Conservation (phyloP, 345 rosid genomes). For the Gossypium australe region DNA sequence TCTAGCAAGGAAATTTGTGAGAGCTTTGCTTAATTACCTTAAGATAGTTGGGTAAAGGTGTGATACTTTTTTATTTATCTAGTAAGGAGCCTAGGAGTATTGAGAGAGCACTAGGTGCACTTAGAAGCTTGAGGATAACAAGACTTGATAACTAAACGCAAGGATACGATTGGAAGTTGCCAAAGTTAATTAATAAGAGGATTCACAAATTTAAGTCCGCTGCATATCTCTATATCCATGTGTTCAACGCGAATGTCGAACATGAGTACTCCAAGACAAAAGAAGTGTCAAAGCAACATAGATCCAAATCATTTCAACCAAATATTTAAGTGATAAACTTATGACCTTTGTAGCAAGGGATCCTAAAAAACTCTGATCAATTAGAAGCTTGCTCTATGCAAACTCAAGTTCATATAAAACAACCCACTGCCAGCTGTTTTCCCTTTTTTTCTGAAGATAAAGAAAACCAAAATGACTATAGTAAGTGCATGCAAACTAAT, state of each 20-base stretch:
- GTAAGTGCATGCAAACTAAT: constrained; percentile 15
- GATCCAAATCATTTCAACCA: background rate
- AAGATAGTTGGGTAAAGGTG: too few species aligned
- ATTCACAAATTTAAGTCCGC: too few species aligned
- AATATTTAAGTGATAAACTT: background rate
- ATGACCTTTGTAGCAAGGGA: background rate
- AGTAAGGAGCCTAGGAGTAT: too few species aligned
- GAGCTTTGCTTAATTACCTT: too few species aligned
- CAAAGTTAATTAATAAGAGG: too few species aligned
- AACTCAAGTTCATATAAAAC: constrained; percentile 6
- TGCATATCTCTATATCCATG: background rate
- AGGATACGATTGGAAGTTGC: background rate
- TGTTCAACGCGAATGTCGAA: background rate
- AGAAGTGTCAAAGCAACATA: background rate
- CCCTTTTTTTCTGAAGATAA: background rate
- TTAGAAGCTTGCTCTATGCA: background rate
- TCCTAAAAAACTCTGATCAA: background rate
- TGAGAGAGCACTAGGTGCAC: too few species aligned
- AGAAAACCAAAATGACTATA: constrained; percentile 2
- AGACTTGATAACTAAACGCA: too few species aligned
- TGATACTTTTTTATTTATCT: too few species aligned
- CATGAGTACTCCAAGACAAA: background rate
- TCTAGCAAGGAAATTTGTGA: too few species aligned
- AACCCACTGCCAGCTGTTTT: background rate
- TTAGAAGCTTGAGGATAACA: too few species aligned